A percentile compares a stretch with the other conserved stretches of the same genome.
Evolutionary conservation across 768 basidiomycete genomes (phyloP).

Genomic region (Gymnopilus junonius): DNA sequence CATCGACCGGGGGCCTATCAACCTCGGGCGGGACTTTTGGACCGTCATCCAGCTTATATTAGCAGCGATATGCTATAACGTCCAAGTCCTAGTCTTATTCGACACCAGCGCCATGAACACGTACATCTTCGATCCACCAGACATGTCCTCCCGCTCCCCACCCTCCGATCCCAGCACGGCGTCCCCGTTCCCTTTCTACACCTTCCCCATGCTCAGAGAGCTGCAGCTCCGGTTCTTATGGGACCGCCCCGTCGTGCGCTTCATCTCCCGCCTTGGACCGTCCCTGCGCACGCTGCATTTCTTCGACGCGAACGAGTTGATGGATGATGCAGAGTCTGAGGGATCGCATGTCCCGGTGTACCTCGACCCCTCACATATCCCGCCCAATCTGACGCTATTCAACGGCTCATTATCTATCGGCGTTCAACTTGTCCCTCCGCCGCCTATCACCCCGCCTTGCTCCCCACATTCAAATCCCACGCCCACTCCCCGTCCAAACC

Average conservation of each 20-base stretch:
- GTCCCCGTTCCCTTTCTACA: neutral
- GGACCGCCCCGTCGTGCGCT: constrained; percentile 49
- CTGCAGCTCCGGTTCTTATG: constrained; percentile 52
- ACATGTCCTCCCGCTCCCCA: constrained; percentile 38
- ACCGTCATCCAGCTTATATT: constrained; percentile 44
- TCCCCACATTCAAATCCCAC: no score
- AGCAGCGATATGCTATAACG: constrained; percentile 40
- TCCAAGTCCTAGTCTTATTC: constrained; percentile 47
- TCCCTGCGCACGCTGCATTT: neutral
- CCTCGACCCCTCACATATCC: neutral
- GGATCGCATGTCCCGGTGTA: neutral
- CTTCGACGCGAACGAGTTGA: neutral
- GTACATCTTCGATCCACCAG: constrained; percentile 49
- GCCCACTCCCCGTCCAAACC: no score
- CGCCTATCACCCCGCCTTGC: no score
- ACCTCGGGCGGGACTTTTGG: constrained; percentile 47
- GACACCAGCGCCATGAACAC: constrained; percentile 42
- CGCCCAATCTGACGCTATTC: neutral
- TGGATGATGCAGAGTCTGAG: no score
- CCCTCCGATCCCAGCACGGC: no score
- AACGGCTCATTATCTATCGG: constrained; percentile 24
- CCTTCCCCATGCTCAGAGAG: constrained; percentile 41
- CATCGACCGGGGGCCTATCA: neutral
- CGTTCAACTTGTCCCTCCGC: constrained; percentile 29
- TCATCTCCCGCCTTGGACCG: constrained; percentile 49